Evolutionary conservation across 352 stramenopile species (phyloP).

Genomic region (Phytophthora pini): DNA sequence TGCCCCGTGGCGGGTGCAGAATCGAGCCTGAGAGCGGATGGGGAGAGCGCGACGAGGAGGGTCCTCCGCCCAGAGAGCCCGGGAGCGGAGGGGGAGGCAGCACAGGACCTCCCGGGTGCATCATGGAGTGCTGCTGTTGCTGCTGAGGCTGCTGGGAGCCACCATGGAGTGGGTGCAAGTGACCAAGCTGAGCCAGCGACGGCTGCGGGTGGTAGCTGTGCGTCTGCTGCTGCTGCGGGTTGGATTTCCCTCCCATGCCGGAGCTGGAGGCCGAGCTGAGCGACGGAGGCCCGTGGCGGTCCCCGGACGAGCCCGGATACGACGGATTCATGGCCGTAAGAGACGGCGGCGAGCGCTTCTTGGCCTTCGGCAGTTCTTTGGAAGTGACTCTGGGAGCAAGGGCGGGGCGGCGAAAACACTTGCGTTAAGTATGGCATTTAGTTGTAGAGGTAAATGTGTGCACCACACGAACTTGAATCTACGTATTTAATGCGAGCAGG

Average conservation of each 20-base stretch:
- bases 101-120: slow-evolving; percentile 65
- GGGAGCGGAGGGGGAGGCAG: slow-evolving; percentile 70
- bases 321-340: slow-evolving; percentile 73
- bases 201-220: slow-evolving; percentile 77
- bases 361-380: slow-evolving; percentile 28
- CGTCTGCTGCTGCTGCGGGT: slow-evolving; percentile 31
- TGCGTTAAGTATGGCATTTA: slow-evolving; percentile 5
- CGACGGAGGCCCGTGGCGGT: slow-evolving; percentile 62
- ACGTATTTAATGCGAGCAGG: slow-evolving; percentile 1
- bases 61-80: slow-evolving; percentile 51
- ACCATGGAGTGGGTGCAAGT: slow-evolving; percentile 79
- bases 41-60: slow-evolving; percentile 60
- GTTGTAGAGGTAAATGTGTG: background rate
- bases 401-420: slow-evolving; percentile 7
- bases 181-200: slow-evolving; percentile 68
- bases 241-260: slow-evolving; percentile 44
- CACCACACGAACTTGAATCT: background rate
- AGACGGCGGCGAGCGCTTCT: slow-evolving; percentile 12
- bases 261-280: slow-evolving; percentile 41
- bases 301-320: slow-evolving; percentile 72
- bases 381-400: slow-evolving; percentile 16
- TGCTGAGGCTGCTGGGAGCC: slow-evolving; percentile 42
- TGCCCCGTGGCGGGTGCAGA: slow-evolving; percentile 65
- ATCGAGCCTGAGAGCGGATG: slow-evolving; percentile 74
- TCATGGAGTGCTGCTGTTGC: slow-evolving; percentile 42